Evolutionary conservation across 2,329 filamentous ascomycete species (phyloP), one percentile per base, ranked within the genome.

Genomic region (Trichoderma sp.): DNA sequence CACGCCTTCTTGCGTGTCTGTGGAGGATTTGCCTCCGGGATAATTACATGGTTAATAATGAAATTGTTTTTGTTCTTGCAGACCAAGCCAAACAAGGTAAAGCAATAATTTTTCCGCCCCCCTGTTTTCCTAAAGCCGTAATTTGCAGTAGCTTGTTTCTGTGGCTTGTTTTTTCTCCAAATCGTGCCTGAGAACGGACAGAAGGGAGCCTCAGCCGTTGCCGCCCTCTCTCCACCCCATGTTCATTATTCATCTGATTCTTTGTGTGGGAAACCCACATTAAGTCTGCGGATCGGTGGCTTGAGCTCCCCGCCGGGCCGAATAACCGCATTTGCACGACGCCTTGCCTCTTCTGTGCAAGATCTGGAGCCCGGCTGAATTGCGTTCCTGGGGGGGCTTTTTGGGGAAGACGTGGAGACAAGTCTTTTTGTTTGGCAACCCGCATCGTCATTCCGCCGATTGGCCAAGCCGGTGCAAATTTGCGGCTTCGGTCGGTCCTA

Each of bases 341-440:
- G 64, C 64, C n/a, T 67, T 67, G n/a, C 64, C 64, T 2, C 50
- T 36, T 67, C 64, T 57, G 64, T 39, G 20, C 20, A 39, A 9
- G 64, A 67, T 67, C 64, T 67, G 64, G 64, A 43, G 64, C n/a
- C 63, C 64, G 64, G 64, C 20, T 67, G 64, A 67, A 67, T 67
- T 67, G 47, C 34, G 64, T 57, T 57, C 64, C 64, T 57, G 63
- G 39, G 39, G 36, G 39, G 63, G 26, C 20, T 55, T 34, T 57
- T 53, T 53, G 47, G 47, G 47, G n/a, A 20, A 13, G 3, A 6
- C 20, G 20, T 53, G 47, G 47, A 53, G 47, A 15, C 39, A 53
- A 55, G 47, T 39, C 39, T 43, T 43, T 43, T 43, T 67, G 26
- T 67, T 39, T 8, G 28, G 3, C 34, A 28, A 30, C 43, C 43